Conservation (phyloP, 257 asterid species). For the Przewalskia tangutica region DNA sequence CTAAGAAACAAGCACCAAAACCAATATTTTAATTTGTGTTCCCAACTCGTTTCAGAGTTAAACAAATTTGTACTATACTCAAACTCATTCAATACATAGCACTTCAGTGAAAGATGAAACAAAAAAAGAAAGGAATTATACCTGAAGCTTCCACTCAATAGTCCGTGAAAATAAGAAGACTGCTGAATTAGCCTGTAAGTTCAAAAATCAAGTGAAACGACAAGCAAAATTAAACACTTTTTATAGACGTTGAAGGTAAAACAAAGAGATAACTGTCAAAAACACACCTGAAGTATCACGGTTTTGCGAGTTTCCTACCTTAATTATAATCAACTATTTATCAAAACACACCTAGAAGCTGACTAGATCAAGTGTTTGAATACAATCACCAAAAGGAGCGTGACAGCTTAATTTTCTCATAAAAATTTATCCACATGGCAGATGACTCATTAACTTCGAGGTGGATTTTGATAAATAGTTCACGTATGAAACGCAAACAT, state of each 20-base stretch:
- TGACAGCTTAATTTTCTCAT: too few relatives aligned
- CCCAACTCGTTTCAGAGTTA: neutral
- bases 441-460: too few relatives aligned
- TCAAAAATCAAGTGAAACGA: neutral
- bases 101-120: neutral
- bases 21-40: neutral
- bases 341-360: too few relatives aligned
- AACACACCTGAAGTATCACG: too few relatives aligned
- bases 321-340: too few relatives aligned
- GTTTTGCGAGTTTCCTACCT: too few relatives aligned
- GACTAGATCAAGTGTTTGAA: too few relatives aligned
- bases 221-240: neutral
- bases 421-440: too few relatives aligned
- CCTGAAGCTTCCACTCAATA: slow-evolving; percentile 70
- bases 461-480: too few relatives aligned
- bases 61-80: neutral
- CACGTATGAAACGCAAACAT: too few relatives aligned
- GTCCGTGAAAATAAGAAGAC: slow-evolving; percentile 74
- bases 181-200: slow-evolving; percentile 48
- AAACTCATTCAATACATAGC: neutral
- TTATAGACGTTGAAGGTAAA: neutral
- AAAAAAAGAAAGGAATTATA: neutral
- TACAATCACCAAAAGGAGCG: too few relatives aligned
- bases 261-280: neutral
- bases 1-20: neutral